phyloP scores from a whole-genome alignment of 352 stramenopile species.

The Halophytophthora polymorphica region DNA sequence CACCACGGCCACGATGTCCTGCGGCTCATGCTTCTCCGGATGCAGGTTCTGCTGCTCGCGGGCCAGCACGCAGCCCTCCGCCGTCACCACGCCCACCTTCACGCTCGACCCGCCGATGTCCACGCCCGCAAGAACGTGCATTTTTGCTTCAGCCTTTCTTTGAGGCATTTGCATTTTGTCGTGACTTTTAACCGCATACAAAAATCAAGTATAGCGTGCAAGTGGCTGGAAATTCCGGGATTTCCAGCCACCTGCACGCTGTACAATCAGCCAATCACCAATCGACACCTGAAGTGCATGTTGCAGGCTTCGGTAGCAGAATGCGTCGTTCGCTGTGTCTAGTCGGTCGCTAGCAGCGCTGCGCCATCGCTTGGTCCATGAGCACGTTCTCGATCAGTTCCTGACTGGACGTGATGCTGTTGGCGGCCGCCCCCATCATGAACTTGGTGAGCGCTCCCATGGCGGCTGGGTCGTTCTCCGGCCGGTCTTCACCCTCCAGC shows the following conservation, averaged over 20 bases:
- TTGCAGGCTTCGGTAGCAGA: no score
- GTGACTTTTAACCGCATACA: no score
- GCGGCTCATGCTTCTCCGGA: slow-evolving; percentile 34
- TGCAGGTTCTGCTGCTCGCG: slow-evolving; percentile 46
- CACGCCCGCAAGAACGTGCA: slow-evolving; percentile 1
- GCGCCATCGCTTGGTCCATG: slow-evolving; percentile 24
- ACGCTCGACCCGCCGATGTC: slow-evolving; percentile 66
- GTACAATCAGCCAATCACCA: no score
- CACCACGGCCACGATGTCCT: slow-evolving; percentile 52
- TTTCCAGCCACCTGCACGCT: no score
- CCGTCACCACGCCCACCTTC: slow-evolving; percentile 65
- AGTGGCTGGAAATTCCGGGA: no score
- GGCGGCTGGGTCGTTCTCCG: slow-evolving; percentile 25
- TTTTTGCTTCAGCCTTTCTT: not conserved
- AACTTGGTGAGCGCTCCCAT: slow-evolving; percentile 39
- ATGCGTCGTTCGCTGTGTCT: no score
- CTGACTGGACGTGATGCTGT: slow-evolving; percentile 30
- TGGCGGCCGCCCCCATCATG: slow-evolving; percentile 31
- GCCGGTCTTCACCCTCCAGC: slow-evolving; percentile 23
- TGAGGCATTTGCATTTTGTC: no score
- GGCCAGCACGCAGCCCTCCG: slow-evolving; percentile 40
- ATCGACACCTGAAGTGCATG: no score
- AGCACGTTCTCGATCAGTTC: slow-evolving; percentile 37
- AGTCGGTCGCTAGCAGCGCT: slow-evolving; percentile 13
- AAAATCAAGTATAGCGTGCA: no score